Percentiles rank a stretch among this genome's conserved stretches.
These are phyloP conservation scores for Irineochytrium annulatum DNA, from an alignment of 192 early-diverging fungal genomes.

Conservation along the genomic window DNA sequence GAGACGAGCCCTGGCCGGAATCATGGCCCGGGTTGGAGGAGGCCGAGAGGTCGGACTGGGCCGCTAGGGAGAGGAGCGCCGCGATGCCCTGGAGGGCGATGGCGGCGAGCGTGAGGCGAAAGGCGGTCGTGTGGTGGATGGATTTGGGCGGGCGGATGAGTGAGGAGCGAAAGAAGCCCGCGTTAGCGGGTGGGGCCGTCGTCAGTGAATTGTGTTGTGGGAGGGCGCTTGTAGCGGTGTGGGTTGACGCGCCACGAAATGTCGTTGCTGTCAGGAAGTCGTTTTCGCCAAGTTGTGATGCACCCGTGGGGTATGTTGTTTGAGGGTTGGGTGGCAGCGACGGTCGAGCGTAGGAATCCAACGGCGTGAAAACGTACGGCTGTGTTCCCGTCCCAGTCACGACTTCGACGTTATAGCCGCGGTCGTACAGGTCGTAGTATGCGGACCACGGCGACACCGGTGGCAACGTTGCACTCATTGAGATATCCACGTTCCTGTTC, in stretches of 20 bases:
- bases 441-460: too few species aligned
- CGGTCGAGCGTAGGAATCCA: neutral
- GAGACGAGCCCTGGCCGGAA: too few species aligned
- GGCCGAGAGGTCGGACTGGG: neutral
- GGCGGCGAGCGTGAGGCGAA: slow-evolving; percentile 1
- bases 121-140: slow-evolving; percentile 4
- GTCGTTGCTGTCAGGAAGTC: neutral
- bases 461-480: too few species aligned
- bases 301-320: neutral
- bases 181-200: neutral
- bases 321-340: neutral
- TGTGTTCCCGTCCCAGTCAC: neutral
- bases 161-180: neutral
- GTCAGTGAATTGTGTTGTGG: neutral
- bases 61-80: slow-evolving; percentile 7
- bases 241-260: neutral
- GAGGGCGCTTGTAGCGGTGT: neutral
- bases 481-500: too few species aligned
- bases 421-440: slow-evolving; percentile 11
- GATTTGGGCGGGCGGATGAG: neutral
- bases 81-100: neutral
- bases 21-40: neutral
- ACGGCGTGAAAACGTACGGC: neutral
- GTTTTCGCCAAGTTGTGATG: neutral
- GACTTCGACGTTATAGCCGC: slow-evolving; percentile 3